Conservation (phyloP, 2,329 filamentous ascomycete species). For the Huntiella decipiens region DNA sequence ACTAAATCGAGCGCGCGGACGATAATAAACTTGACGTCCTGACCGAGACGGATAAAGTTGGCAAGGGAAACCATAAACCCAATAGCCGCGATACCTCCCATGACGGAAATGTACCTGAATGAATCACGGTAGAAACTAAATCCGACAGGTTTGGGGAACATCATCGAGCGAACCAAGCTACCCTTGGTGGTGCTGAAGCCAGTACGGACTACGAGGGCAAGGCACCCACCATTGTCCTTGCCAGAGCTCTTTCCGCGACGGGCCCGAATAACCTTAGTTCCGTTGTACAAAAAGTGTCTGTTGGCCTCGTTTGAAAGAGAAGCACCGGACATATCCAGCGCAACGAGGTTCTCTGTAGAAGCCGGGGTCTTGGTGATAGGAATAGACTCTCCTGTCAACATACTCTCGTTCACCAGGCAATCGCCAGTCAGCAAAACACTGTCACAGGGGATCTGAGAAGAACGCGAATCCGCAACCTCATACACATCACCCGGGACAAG, state of each 20-base stretch:
- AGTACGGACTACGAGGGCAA: constrained; percentile 82
- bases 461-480: constrained; percentile 81
- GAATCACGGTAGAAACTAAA: constrained; percentile 98
- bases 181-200: constrained; percentile 98
- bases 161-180: constrained; percentile 86
- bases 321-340: constrained; percentile 60
- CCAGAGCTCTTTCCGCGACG: constrained; percentile 71
- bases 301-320: constrained; percentile 69
- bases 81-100: constrained; percentile 67
- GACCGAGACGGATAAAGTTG: constrained; percentile 72
- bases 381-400: constrained; percentile 87
- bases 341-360: constrained; percentile 56
- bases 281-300: constrained; percentile 80
- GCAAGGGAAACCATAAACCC: constrained; percentile 83
- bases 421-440: constrained; percentile 82
- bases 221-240: constrained; percentile 49
- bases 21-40: constrained; percentile 80
- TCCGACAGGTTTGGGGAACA: constrained; percentile 93
- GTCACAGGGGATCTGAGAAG: constrained; percentile 79
- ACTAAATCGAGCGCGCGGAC: constrained; percentile 86
- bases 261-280: constrained; percentile 86
- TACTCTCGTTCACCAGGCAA: constrained; percentile 97
- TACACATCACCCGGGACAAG: constrained; percentile 92
- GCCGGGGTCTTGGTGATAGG: constrained; percentile 85
- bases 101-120: constrained; percentile 93